Evolutionary conservation across 148 eudicot genomes (phyloP), one percentile per base, ranked within the genome.

Genomic region (Nepenthes mirabilis): DNA sequence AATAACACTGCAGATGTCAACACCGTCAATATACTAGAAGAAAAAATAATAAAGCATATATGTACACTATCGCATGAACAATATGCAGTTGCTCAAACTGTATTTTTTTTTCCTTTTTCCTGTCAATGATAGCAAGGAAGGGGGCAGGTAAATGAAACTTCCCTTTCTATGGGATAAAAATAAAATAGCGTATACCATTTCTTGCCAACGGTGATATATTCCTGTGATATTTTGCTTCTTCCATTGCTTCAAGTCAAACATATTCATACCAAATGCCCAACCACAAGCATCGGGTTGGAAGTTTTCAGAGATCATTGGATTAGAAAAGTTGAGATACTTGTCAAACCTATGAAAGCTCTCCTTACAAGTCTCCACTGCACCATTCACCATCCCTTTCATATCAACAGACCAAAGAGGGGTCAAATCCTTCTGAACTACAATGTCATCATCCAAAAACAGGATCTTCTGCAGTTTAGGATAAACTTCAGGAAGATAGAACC

Each of bases 231-330:
- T 79, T 47, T 82, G 87, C 77, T 71, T 82, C 75, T 74, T 84
- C 99, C 99, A 94, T 70, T 86, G 80, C 68, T 75, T 86, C 73
- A 94, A 65, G 73, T 94, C 99, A 75, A 94, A 94, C 71, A 94
- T 76, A 70, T 94, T 94, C 99, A 94, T 94, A 61, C 99, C 99
- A 76, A 74, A 94, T 43, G 99, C 99, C 99, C 99, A 94, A 57
- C 99, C 99, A 73, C 99, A 94, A 65, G 99, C 84, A 77, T 75
- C 79, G 52, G 99, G 90, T 66, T 86, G 84, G 67, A 94, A 94
- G 62, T 89, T 94, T 1, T 84, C 75, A 61, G 87, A 82, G 64
- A 94, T 86, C 75, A 70, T 76, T 47, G 97, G 99, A 68, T 94
- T 94, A 11, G 97, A 86, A 59, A 90, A 90, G 71, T 90, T 90